A percentile compares a stretch with the other conserved stretches of the same genome.
phyloP scores from a whole-genome alignment of 306 rosid genomes.

The Cicer pinnatifidum region DNA sequence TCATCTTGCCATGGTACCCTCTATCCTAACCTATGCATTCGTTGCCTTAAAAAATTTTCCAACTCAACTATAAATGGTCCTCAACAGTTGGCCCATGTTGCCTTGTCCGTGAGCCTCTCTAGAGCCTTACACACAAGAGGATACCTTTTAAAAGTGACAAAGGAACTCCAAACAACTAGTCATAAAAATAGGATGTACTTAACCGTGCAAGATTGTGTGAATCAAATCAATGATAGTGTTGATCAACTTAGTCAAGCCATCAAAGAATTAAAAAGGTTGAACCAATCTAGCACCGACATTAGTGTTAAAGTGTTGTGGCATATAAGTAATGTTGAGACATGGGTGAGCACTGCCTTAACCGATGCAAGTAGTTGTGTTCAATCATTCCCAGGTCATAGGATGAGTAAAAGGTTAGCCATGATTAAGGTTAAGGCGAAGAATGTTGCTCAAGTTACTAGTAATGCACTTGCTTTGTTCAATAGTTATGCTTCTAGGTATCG shows the following conservation, averaged over 20 bases:
- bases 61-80: constrained; percentile 46
- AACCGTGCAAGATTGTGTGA: constrained; percentile 56
- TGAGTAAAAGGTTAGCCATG: constrained; percentile 59
- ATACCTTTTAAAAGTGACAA: constrained; percentile 48
- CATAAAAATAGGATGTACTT: constrained; percentile 44
- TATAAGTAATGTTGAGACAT: constrained; percentile 65
- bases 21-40: constrained; percentile 54
- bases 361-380: constrained; percentile 60
- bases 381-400: constrained; percentile 48
- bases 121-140: constrained; percentile 50
- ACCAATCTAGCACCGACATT: not conserved
- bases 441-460: constrained; percentile 65
- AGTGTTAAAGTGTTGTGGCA: constrained; percentile 61
- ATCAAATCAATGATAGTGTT: constrained; percentile 60
- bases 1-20: constrained; percentile 58
- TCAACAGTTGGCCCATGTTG: constrained; percentile 53
- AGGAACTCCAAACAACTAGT: constrained; percentile 39
- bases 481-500: constrained; percentile 52
- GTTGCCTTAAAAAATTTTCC: constrained; percentile 47
- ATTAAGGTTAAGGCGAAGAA: constrained; percentile 61
- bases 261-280: constrained; percentile 48
- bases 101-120: constrained; percentile 59
- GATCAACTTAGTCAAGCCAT: constrained; percentile 58
- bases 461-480: constrained; percentile 63
- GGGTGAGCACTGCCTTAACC: constrained; percentile 67